A percentile compares a stretch with the other conserved stretches of the same genome.
phyloP scores from a whole-genome alignment of 2,329 filamentous ascomycete species.

The Aspergillus phoenicis region DNA sequence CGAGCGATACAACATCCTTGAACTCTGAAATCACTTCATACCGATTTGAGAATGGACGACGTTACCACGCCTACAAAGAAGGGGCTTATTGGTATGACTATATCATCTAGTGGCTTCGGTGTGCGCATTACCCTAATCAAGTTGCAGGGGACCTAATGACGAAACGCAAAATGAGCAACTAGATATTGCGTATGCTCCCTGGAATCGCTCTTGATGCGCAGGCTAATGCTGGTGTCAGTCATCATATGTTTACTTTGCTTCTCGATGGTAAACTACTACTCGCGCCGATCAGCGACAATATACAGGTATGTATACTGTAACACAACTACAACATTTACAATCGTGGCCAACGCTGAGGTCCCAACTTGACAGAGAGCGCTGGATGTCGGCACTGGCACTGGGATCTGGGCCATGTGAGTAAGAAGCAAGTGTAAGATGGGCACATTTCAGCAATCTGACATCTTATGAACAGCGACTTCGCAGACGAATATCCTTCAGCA shows the following conservation, averaged over 20 bases:
- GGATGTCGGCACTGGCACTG: conserved; percentile 28
- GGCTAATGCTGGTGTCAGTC: conserved; percentile 11
- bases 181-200: conserved; percentile 25
- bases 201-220: background rate
- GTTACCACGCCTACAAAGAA: conserved; percentile 36
- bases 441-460: background rate
- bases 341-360: background rate
- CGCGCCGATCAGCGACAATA: conserved; percentile 20
- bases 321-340: background rate
- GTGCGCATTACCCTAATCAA: conserved; percentile 1
- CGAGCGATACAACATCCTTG: conserved; percentile 24
- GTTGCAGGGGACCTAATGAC: conserved; percentile 27
- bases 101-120: background rate
- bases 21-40: conserved; percentile 28
- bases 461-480: conserved; percentile 29
- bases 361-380: conserved; percentile 23
- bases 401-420: conserved; percentile 27
- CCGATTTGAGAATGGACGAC: conserved; percentile 34
- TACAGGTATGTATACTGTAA: conserved; percentile 16
- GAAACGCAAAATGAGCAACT: conserved; percentile 28
- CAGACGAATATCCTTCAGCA: conserved; percentile 51
- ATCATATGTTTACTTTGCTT: conserved; percentile 31
- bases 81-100: conserved; percentile 29
- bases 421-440: background rate
- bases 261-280: conserved; percentile 26